A percentile compares a stretch with the other conserved stretches of the same genome.
phyloP scores from a whole-genome alignment of 495 filamentous ascomycete genomes.

The Penicillium soppii region DNA sequence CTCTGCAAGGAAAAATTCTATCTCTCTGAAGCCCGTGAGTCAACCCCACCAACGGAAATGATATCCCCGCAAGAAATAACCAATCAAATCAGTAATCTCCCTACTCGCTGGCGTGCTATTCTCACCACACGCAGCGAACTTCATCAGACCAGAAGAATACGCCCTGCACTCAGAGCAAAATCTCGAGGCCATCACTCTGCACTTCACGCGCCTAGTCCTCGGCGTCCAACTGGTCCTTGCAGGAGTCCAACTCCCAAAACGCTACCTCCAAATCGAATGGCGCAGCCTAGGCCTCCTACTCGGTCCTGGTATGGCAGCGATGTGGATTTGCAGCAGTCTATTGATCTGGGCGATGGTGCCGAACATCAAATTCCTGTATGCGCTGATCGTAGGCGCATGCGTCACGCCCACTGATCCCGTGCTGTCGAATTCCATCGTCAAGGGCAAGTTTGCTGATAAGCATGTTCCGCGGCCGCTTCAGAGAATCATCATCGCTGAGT shows the following conservation, averaged over 20 bases:
- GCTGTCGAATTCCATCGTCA: slow-evolving; percentile 85
- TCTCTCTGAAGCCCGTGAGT: slow-evolving; percentile 84
- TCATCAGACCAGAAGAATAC: slow-evolving; percentile 76
- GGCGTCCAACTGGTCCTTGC: slow-evolving; percentile 90
- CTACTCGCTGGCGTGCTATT: slow-evolving; percentile 75
- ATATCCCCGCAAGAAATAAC: not conserved
- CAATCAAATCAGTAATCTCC: slow-evolving; percentile 65
- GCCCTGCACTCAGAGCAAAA: slow-evolving; percentile 59
- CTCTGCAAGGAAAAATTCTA: slow-evolving; percentile 89
- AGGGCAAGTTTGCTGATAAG: slow-evolving; percentile 90
- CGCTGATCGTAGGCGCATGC: slow-evolving; percentile 76
- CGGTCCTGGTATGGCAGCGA: slow-evolving; percentile 80
- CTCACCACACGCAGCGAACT: slow-evolving; percentile 74
- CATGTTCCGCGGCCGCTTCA: slow-evolving; percentile 81
- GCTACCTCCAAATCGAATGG: slow-evolving; percentile 81
- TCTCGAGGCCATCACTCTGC: slow-evolving; percentile 67
- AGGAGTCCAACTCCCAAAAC: slow-evolving; percentile 86
- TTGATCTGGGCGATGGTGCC: slow-evolving; percentile 80
- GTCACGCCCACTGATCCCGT: slow-evolving; percentile 93
- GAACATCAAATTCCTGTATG: slow-evolving; percentile 68
- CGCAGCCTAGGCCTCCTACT: slow-evolving; percentile 71
- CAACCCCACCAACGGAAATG: slow-evolving; percentile 14
- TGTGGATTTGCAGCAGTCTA: slow-evolving; percentile 84
- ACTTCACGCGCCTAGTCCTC: slow-evolving; percentile 84
- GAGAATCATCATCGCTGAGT: slow-evolving; percentile 86